Percentiles rank a stretch among this genome's conserved stretches.
Evolutionary conservation across 192 early-diverging fungal species (phyloP).

Genomic region (Umbelopsis sp.): DNA sequence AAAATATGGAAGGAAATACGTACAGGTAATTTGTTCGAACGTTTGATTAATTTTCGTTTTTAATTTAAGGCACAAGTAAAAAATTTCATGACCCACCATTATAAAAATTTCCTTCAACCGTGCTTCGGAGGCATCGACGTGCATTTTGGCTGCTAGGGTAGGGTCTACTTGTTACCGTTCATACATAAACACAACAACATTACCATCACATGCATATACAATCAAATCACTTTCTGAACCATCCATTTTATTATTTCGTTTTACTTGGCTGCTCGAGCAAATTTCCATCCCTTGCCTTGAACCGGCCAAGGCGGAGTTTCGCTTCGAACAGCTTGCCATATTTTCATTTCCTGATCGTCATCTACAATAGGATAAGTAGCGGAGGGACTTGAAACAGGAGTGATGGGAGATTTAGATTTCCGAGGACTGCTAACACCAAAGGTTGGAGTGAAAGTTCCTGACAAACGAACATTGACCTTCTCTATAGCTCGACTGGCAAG

Average conservation of each 20-base stretch:
- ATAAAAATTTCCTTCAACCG: too few relatives aligned
- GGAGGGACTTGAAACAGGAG: not conserved
- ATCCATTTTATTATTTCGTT: not conserved
- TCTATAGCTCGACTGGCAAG: not conserved
- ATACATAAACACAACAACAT: too few relatives aligned
- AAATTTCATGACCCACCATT: too few relatives aligned
- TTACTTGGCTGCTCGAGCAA: not conserved
- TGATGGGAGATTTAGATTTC: not conserved
- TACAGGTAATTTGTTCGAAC: too few relatives aligned
- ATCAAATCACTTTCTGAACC: too few relatives aligned
- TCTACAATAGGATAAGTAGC: not conserved
- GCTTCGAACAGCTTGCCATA: not conserved
- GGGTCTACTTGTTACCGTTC: too few relatives aligned
- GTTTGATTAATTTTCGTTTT: too few relatives aligned
- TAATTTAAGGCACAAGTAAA: too few relatives aligned
- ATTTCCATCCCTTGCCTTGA: slow-evolving; percentile 9
- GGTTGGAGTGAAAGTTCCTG: slow-evolving; percentile 7
- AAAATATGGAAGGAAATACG: not conserved
- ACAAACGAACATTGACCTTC: not conserved
- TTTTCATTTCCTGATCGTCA: slow-evolving; percentile 6
- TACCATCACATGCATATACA: too few relatives aligned
- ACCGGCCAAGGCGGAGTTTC: slow-evolving; percentile 16
- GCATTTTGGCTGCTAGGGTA: too few relatives aligned
- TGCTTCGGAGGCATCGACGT: too few relatives aligned
- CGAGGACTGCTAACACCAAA: not conserved